Evolutionary conservation across 2,329 filamentous ascomycete species (phyloP).

Genomic region (Aspergillus floridensis): DNA sequence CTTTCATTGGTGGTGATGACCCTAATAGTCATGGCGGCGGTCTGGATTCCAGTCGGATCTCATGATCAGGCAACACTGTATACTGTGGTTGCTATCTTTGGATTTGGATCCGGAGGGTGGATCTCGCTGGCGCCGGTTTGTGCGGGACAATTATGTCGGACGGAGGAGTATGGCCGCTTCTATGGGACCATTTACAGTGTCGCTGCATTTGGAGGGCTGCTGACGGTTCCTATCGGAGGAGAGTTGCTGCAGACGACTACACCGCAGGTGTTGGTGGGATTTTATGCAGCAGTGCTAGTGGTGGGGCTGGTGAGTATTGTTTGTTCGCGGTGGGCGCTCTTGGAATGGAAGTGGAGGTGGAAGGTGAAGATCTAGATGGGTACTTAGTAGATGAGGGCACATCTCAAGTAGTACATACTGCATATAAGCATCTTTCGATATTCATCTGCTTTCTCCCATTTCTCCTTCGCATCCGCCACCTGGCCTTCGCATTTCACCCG

Average conservation of each 20-base stretch:
- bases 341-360: constrained; percentile 41
- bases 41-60: constrained; percentile 49
- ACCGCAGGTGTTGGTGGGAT: constrained; percentile 45
- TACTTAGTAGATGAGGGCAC: too few species aligned
- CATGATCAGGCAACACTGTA: constrained; percentile 42
- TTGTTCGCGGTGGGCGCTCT: constrained; percentile 36
- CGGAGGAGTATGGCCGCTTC: constrained; percentile 49
- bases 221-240: constrained; percentile 49
- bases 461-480: too few species aligned
- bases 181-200: constrained; percentile 50
- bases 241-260: constrained; percentile 48
- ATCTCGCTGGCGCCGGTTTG: constrained; percentile 48
- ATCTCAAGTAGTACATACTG: too few species aligned
- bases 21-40: constrained; percentile 40
- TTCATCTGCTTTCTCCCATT: too few species aligned
- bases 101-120: constrained; percentile 51
- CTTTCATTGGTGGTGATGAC: constrained; percentile 37
- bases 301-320: constrained; percentile 28
- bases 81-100: constrained; percentile 47
- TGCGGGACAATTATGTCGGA: constrained; percentile 47
- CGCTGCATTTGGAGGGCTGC: constrained; percentile 46
- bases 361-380: constrained; percentile 30
- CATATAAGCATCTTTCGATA: too few species aligned
- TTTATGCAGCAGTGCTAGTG: constrained; percentile 46
- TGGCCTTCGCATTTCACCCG: too few species aligned